phyloP scores from a whole-genome alignment of 2,329 filamentous ascomycete genomes.

The Alternaria sp. region DNA sequence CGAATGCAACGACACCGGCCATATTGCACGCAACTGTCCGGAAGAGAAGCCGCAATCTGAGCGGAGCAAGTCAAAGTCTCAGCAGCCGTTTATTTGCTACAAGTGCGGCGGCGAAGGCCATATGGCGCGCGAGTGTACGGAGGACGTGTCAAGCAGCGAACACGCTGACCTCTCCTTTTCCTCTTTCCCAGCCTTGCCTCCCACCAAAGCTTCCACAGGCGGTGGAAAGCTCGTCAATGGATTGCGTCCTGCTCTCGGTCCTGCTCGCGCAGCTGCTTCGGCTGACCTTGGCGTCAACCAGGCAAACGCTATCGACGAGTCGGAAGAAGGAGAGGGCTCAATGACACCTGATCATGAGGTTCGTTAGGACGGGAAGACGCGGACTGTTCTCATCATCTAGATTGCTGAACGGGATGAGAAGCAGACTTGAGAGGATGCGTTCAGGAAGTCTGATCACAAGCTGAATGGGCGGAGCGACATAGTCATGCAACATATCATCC shows the following conservation, averaged over 20 bases:
- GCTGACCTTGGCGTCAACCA: slow-evolving; percentile 4
- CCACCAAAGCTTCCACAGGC: neutral
- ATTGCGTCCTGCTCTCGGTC: neutral
- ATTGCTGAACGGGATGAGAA: neutral
- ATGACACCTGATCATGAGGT: slow-evolving; percentile 24
- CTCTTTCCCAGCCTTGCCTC: neutral
- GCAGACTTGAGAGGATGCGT: neutral
- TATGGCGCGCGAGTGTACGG: slow-evolving; percentile 10
- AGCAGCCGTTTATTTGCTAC: slow-evolving; percentile 15
- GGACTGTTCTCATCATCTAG: slow-evolving; percentile 18
- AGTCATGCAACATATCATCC: neutral
- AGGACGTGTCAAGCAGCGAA: neutral
- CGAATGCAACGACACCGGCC: slow-evolving; percentile 5
- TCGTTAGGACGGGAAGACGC: slow-evolving; percentile 17
- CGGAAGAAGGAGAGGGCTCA: slow-evolving; percentile 18
- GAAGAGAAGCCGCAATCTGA: neutral
- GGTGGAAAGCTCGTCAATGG: neutral
- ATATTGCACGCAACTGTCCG: slow-evolving; percentile 10
- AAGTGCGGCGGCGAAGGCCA: slow-evolving; percentile 17
- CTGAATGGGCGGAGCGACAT: neutral
- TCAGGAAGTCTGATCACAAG: neutral
- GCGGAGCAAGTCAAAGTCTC: neutral
- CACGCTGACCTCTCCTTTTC: neutral
- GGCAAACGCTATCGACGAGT: slow-evolving; percentile 4
- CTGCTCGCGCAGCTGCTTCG: neutral